Conservation (phyloP, 2,329 filamentous ascomycete genomes). For the Cordyceps tenuipes region DNA sequence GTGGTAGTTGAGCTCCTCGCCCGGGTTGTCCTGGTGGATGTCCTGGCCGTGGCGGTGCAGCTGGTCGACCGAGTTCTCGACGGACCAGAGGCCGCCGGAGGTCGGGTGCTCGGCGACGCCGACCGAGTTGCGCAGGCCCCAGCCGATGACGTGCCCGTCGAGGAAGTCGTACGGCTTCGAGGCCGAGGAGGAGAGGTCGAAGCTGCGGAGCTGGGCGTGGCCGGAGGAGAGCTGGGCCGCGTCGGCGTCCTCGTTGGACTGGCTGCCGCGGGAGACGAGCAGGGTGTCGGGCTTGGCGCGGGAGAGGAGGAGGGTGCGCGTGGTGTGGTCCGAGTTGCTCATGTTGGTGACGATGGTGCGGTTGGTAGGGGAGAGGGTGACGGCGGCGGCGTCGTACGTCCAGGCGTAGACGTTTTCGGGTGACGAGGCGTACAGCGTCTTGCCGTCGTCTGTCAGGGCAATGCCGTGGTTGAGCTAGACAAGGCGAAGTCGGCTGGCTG, state of each 20-base stretch:
- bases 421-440: constrained; percentile 49
- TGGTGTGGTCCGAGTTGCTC: constrained; percentile 52
- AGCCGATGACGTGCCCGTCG: constrained; percentile 46
- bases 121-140: constrained; percentile 66
- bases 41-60: constrained; percentile 49
- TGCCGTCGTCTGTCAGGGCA: constrained; percentile 43
- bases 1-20: constrained; percentile 66
- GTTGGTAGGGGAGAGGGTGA: constrained; percentile 33
- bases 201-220: constrained; percentile 58
- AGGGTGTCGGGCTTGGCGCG: constrained; percentile 45
- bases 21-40: constrained; percentile 61
- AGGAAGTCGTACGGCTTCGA: constrained; percentile 34
- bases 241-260: constrained; percentile 50
- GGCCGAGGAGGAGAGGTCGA: constrained; percentile 30
- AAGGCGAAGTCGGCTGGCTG: too few species aligned
- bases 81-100: constrained; percentile 45
- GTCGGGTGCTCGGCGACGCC: constrained; percentile 56
- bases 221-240: constrained; percentile 46
- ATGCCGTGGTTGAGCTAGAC: constrained; percentile 47
- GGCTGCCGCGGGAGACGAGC: constrained; percentile 58
- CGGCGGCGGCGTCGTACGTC: constrained; percentile 50
- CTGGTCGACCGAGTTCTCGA: constrained; percentile 65
- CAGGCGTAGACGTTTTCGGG: constrained; percentile 53
- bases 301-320: constrained; percentile 59
- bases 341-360: constrained; percentile 54